Evolutionary conservation across 2,329 filamentous ascomycete species (phyloP).

Genomic region (Colletotrichum sp.): DNA sequence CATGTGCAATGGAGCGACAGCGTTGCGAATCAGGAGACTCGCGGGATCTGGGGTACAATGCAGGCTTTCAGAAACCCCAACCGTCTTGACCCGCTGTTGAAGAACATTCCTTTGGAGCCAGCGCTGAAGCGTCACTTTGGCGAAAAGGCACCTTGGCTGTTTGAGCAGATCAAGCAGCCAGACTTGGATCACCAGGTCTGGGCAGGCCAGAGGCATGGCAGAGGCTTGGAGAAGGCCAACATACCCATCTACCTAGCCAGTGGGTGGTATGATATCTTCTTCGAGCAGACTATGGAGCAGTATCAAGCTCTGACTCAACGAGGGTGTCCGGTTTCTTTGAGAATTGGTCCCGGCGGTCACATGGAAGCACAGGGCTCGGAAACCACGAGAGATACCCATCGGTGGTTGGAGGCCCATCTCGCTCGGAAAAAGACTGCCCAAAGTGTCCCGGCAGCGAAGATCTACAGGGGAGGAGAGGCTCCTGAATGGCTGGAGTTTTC

Average conservation of each 20-base stretch:
- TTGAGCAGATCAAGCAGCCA: conserved; percentile 3
- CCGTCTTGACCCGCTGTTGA: not conserved
- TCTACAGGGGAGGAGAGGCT: conserved; percentile 18
- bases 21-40: not conserved
- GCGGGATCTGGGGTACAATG: not conserved
- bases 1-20: conserved; percentile 14
- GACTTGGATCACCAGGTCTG: conserved; percentile 15
- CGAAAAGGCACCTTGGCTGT: not conserved
- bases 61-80: not conserved
- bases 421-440: not conserved
- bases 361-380: not conserved
- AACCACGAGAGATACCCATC: not conserved
- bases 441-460: not conserved
- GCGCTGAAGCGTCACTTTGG: conserved; percentile 12
- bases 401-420: conserved; percentile 12
- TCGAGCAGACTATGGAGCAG: conserved; percentile 20
- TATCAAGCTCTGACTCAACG: conserved; percentile 14
- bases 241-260: conserved; percentile 21
- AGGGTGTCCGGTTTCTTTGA: conserved; percentile 19
- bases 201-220: not conserved
- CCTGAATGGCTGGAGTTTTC: conserved; percentile 19
- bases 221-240: conserved; percentile 18
- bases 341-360: conserved; percentile 24
- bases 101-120: conserved; percentile 5
- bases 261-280: conserved; percentile 24